Evolutionary conservation across 2,329 filamentous ascomycete species (phyloP), one percentile per base, ranked within the genome.

Genomic region (Clonostachys chloroleuca): DNA sequence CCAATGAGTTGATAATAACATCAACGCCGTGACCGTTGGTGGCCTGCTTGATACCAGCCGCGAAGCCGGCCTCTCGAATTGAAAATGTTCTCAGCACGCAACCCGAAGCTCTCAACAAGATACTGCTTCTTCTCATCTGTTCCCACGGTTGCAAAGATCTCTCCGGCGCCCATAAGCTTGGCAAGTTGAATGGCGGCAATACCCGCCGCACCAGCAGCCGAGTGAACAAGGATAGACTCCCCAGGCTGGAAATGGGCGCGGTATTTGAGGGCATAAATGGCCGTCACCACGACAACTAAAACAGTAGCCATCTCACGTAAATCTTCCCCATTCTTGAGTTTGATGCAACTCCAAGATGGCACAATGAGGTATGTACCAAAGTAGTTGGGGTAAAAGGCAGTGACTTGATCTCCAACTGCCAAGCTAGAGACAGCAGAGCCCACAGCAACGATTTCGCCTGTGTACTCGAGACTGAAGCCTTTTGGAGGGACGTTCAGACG

Each of bases 141-240:
- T 5, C 59, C 55, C 3, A 66, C 63, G 0, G 67, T 69, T 2
- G 54, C 57, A 34, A 59, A 67, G 2, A 70, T 53, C 17, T 59
- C 55, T 30, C 24, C 24, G 6, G 66, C 64, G 1, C 62, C 64
- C 12, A 56, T 50, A 5, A 52, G 46, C 30, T 51, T 56, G 41
- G 65, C 62, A 2, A 70, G 48, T 35, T 63, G 62, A n/a, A 72
- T 55, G 6, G 66, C 65, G 9, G 63, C 65, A 46, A 65, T 63
- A 6, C 69, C 67, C 5, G 65, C 57, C 2, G 59, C 56, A 18
- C 65, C 61, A 2, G 62, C 57, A 0, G 59, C 68, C 6, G 59
- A 56, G 47, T 69, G 63, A 36, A 72, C 57, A 14, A 72, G 57
- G 48, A 57, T 12, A 55, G 45, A 8, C 34, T 51, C 40, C 5